phyloP scores from a whole-genome alignment of 805 yeast genomes.

The Sugiyamaella qingdaonensis region DNA sequence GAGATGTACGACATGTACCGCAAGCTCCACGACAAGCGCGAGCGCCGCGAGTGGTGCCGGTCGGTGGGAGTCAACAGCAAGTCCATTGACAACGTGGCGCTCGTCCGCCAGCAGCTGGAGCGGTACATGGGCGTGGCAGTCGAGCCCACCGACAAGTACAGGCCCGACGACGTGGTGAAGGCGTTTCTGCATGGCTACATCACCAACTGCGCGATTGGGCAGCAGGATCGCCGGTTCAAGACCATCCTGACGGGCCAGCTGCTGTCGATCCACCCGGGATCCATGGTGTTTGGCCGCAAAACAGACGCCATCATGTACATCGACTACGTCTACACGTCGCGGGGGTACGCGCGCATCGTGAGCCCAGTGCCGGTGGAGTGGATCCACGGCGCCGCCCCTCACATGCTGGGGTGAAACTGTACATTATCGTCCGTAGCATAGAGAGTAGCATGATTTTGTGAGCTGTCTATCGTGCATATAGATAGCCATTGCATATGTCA shows the following conservation, averaged over 20 bases:
- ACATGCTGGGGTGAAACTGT: slow-evolving; percentile 42
- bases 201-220: slow-evolving; percentile 87
- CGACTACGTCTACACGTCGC: slow-evolving; percentile 88
- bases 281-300: slow-evolving; percentile 74
- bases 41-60: slow-evolving; percentile 76
- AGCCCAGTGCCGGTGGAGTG: slow-evolving; percentile 75
- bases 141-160: slow-evolving; percentile 4
- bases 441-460: too few relatives aligned
- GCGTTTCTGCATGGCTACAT: slow-evolving; percentile 80
- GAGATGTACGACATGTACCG: slow-evolving; percentile 63
- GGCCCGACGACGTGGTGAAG: slow-evolving; percentile 48
- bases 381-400: slow-evolving; percentile 80
- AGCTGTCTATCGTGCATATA: too few relatives aligned
- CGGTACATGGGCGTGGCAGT: slow-evolving; percentile 52
- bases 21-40: slow-evolving; percentile 44
- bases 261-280: slow-evolving; percentile 86
- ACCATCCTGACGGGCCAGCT: slow-evolving; percentile 77
- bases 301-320: slow-evolving; percentile 89
- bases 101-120: slow-evolving; percentile 69
- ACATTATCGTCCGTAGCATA: too few relatives aligned
- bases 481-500: too few relatives aligned
- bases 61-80: slow-evolving; percentile 70
- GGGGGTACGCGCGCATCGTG: slow-evolving; percentile 90
- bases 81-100: slow-evolving; percentile 72
- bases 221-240: slow-evolving; percentile 90